phyloP scores from a whole-genome alignment of 306 rosid genomes.

The Rubus idaeus region DNA sequence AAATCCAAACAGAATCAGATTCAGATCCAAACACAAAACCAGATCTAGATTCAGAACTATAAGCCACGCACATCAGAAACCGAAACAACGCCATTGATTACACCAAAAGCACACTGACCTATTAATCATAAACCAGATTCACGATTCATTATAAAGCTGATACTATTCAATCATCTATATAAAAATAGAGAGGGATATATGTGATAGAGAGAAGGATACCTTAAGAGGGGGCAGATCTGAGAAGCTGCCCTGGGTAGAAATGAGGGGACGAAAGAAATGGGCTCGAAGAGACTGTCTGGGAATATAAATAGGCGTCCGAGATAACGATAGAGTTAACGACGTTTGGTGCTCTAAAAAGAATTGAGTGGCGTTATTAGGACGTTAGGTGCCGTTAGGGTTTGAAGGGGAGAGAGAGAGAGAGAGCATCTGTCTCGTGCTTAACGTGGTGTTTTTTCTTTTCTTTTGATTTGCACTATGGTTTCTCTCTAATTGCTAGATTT shows the following conservation, averaged over 20 bases:
- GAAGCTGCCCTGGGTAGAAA: conserved; percentile 23
- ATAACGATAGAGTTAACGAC: conserved; percentile 19
- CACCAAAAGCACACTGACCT: not conserved
- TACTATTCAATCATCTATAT: too few relatives aligned
- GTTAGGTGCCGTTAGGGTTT: conserved; percentile 24
- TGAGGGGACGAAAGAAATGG: not conserved
- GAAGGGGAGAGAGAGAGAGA: not conserved
- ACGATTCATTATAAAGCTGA: not conserved
- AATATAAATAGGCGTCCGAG: conserved; percentile 3
- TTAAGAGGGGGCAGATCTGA: conserved; percentile 40
- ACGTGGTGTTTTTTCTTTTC: not conserved
- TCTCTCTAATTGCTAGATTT: not conserved
- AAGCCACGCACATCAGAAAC: not conserved
- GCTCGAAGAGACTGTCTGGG: not conserved
- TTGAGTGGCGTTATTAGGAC: not conserved
- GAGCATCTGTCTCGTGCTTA: too few relatives aligned
- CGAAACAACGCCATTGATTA: not conserved
- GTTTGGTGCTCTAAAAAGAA: not conserved
- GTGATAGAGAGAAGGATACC: not conserved
- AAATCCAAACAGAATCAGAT: not conserved
- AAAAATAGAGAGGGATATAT: too few relatives aligned
- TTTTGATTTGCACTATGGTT: not conserved
- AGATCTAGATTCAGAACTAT: not conserved
- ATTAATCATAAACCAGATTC: not conserved
- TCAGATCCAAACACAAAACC: conserved; percentile 21